Percentiles rank a stretch among this genome's conserved stretches.
phyloP scores from a whole-genome alignment of 495 filamentous ascomycete species.

The Trichoderma orchidacearum region DNA sequence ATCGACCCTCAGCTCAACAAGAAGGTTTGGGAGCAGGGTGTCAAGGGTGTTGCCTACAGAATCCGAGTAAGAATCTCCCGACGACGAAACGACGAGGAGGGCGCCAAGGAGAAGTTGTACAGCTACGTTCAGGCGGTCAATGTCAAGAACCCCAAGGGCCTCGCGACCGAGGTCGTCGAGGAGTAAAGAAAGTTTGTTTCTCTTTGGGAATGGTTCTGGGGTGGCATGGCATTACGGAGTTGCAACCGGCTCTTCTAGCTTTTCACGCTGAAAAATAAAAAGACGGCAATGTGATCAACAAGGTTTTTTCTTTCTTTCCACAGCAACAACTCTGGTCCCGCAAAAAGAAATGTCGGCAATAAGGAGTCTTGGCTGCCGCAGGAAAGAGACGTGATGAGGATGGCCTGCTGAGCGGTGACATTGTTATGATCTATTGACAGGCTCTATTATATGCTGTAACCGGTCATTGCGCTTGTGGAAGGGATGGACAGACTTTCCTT shows the following conservation, averaged over 20 bases:
- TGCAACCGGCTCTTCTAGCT: constrained; percentile 5
- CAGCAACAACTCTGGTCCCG: not conserved
- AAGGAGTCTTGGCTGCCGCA: not conserved
- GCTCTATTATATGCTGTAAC: not conserved
- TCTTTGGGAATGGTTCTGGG: constrained; percentile 21
- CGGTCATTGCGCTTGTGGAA: not conserved
- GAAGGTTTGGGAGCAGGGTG: constrained; percentile 99
- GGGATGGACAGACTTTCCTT: not conserved
- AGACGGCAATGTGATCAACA: constrained; percentile 5
- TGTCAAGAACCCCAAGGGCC: constrained; percentile 96
- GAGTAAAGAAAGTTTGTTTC: constrained; percentile 24
- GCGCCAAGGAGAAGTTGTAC: constrained; percentile 96
- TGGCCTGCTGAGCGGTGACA: not conserved
- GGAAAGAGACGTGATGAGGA: not conserved
- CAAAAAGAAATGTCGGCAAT: not conserved
- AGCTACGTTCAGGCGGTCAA: constrained; percentile 98
- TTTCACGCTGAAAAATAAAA: not conserved
- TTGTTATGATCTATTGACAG: not conserved
- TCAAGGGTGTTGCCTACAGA: constrained; percentile 96
- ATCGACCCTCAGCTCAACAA: constrained; percentile 98
- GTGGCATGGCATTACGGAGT: constrained; percentile 26
- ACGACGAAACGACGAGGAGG: constrained; percentile 99
- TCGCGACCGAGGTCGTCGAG: constrained; percentile 69
- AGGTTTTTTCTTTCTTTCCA: not conserved
- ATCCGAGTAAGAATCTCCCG: constrained; percentile 95